These are phyloP conservation scores for Pleodorina starrii DNA, from an alignment of 139 green algal species.

Conservation along the genomic window DNA sequence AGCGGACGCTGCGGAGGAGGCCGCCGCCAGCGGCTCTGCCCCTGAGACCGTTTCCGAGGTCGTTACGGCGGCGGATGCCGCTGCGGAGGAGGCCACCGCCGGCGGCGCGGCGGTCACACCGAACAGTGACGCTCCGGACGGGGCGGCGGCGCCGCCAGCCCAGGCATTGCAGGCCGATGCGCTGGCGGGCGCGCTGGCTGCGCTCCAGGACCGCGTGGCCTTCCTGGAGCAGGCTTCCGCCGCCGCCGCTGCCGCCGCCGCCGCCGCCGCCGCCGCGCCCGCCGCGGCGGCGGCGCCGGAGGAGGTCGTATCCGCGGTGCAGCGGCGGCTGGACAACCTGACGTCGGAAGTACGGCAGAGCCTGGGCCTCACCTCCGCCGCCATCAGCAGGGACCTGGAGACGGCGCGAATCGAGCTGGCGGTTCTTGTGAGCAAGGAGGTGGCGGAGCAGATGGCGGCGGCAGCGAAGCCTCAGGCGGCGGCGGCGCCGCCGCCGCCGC, in stretches of 20 bases:
- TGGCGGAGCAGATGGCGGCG: background rate
- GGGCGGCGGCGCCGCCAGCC: no score
- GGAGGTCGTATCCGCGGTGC: background rate
- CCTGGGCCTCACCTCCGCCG: background rate
- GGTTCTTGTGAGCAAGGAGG: background rate
- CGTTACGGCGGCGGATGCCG: background rate
- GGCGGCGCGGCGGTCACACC: no score
- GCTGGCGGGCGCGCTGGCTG: background rate
- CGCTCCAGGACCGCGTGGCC: background rate
- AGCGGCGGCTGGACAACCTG: slow-evolving; percentile 30
- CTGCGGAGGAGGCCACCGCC: no score
- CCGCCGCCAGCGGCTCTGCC: background rate
- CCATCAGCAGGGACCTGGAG: background rate
- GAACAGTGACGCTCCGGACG: no score
- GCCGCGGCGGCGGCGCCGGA: background rate
- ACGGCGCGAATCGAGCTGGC: background rate
- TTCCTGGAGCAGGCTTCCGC: background rate
- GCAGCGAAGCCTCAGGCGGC: background rate
- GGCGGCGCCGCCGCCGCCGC: background rate
- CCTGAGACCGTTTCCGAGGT: background rate
- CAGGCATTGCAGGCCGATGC: background rate
- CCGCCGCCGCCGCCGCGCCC: background rate
- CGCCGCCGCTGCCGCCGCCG: background rate
- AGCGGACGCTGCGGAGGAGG: background rate
- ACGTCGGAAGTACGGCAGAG: slow-evolving; percentile 7